Evolutionary conservation across 345 rosid species (phyloP).

Genomic region (Aquilaria sinensis): DNA sequence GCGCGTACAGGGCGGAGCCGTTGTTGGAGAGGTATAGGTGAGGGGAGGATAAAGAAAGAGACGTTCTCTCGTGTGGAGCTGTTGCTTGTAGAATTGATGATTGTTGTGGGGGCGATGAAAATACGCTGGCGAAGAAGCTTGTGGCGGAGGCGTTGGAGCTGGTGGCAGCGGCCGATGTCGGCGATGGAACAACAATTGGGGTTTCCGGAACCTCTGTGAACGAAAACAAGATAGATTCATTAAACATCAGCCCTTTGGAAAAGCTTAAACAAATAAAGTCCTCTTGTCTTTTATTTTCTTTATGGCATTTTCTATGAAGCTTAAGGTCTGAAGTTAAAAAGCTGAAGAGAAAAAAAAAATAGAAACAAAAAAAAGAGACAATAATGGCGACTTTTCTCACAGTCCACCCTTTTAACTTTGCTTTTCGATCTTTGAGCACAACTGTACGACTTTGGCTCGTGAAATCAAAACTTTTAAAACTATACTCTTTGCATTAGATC

Average conservation of each 20-base stretch:
- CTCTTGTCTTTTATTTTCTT: not conserved
- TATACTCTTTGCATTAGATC: too few species aligned
- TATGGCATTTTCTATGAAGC: not conserved
- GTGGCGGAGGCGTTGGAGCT: slow-evolving; percentile 20
- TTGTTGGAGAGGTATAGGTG: slow-evolving; percentile 36
- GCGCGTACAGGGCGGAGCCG: slow-evolving; percentile 31
- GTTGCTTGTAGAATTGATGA: slow-evolving; percentile 34
- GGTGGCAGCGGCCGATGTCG: slow-evolving; percentile 18
- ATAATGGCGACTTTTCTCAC: slow-evolving; percentile 40
- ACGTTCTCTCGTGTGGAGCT: slow-evolving; percentile 46
- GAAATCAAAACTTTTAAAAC: slow-evolving; percentile 4
- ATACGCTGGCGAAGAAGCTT: slow-evolving; percentile 38
- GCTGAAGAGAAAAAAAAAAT: slow-evolving; percentile 1
- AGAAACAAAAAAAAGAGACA: slow-evolving; percentile 28
- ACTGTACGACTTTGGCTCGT: slow-evolving; percentile 7
- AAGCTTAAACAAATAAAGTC: slow-evolving; percentile 1
- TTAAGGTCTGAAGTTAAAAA: slow-evolving; percentile 11
- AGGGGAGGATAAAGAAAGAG: slow-evolving; percentile 64
- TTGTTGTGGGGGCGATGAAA: slow-evolving; percentile 29
- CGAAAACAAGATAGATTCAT: not conserved
- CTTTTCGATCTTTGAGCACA: slow-evolving; percentile 28
- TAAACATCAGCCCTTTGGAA: not conserved
- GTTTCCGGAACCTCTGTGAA: slow-evolving; percentile 51
- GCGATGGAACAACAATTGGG: slow-evolving; percentile 27
- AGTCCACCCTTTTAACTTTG: not conserved